Evolutionary conservation across 2,329 filamentous ascomycete species (phyloP), one percentile per base, ranked within the genome.

Genomic region (Penicillium sp.): DNA sequence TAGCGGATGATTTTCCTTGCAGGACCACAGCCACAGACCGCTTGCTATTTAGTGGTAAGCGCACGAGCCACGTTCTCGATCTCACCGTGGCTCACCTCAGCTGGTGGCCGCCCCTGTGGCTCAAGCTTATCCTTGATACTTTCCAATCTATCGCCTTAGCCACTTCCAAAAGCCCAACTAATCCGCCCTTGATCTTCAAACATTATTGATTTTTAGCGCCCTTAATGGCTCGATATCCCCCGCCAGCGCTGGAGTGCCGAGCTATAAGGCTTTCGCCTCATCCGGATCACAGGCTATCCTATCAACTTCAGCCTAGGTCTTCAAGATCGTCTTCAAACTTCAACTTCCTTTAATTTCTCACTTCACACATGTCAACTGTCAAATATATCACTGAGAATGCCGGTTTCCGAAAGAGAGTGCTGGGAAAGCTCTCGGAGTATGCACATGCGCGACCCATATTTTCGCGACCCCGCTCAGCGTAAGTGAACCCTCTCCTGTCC

Each of bases 391-490:
- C 57, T 70, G 57, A 68, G 66, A 60, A 62, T 67, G 56, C 63
- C 66, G 44, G 65, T 54, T 62, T 66, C 65, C 57, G 69, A 60
- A 66, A 64, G 64, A 69, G 64, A 66, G 40, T 70, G 32, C 50
- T 69, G 66, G 69, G 61, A 63, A 64, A 68, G 53, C 61, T 70
- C 67, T 59, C 65, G 62, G 45, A 59, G 31, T 61, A 65, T 66
- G 62, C 67, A 63, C 47, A 56, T 67, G 48, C 61, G 57, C 63
- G 68, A 67, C 64, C 66, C 50, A 43, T 67, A 58, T 49, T 67
- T 62, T 56, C 58, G 61, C 59, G 64, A 64, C 34, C 59, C 49
- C 53, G 57, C 62, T 61, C 57, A 57, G 59, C 67, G 70, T 72
- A 67, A 63, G 70, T 61, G 14, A 14, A 6, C 13, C 20, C 22